Evolutionary conservation across 2,329 filamentous ascomycete genomes (phyloP).

Genomic region (Aureobasidium sp.): DNA sequence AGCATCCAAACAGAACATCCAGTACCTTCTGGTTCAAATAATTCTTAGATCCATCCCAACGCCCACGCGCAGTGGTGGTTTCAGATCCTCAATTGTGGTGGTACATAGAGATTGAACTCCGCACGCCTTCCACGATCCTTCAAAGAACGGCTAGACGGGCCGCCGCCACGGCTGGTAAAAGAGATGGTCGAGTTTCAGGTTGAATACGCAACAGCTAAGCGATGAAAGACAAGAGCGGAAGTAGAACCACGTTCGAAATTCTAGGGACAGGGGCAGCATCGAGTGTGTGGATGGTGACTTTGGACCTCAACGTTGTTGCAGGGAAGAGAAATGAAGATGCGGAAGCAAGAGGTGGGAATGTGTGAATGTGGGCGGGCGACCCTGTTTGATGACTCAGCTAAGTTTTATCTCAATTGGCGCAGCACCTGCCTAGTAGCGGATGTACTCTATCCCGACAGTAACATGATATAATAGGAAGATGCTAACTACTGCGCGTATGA

Average conservation of each 20-base stretch:
- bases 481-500: no score
- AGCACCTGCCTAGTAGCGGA: no score
- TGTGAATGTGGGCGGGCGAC: neutral
- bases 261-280: neutral
- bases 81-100: neutral
- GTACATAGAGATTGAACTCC: neutral
- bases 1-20: neutral
- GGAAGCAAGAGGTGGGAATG: neutral
- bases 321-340: neutral
- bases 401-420: no score
- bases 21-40: neutral
- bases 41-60: neutral
- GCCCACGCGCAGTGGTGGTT: neutral
- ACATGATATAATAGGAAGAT: no score
- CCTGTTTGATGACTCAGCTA: neutral
- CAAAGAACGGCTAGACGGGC: neutral
- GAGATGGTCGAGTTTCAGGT: neutral
- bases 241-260: neutral
- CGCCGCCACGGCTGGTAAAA: neutral
- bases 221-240: neutral
- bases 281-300: neutral
- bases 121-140: neutral
- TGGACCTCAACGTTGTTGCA: neutral
- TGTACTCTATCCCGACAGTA: no score
- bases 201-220: neutral